Conservation (phyloP, 1,284 basidiomycete species). For the Fistulinella cinereoalba region DNA sequence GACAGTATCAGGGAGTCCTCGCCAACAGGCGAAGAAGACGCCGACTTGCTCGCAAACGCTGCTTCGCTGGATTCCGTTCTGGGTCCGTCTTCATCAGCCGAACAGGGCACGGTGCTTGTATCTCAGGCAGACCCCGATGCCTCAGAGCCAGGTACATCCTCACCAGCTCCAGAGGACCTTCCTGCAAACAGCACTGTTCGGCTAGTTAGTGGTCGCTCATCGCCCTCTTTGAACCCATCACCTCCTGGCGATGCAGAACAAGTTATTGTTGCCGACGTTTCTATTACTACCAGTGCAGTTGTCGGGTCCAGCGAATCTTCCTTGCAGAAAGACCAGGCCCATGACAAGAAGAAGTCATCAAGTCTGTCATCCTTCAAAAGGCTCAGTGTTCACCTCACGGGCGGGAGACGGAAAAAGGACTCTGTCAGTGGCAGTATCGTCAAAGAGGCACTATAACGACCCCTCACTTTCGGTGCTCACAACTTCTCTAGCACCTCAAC, state of each 20-base stretch:
- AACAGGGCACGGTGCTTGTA: slow-evolving; percentile 2
- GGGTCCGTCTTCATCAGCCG: slow-evolving; percentile 12
- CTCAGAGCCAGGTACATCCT: slow-evolving; percentile 7
- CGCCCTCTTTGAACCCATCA: slow-evolving; percentile 32
- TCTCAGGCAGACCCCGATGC: neutral
- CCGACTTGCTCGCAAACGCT: slow-evolving; percentile 47
- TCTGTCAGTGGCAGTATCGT: slow-evolving; percentile 41
- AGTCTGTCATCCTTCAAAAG: slow-evolving; percentile 58
- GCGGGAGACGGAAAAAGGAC: slow-evolving; percentile 52
- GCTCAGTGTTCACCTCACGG: slow-evolving; percentile 37
- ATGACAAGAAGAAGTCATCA: slow-evolving; percentile 54
- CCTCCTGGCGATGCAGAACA: slow-evolving; percentile 29
- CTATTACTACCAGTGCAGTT: slow-evolving; percentile 22
- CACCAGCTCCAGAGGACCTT: slow-evolving; percentile 9
- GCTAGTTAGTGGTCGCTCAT: slow-evolving; percentile 52
- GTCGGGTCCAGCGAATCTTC: slow-evolving; percentile 11
- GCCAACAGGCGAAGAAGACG: slow-evolving; percentile 31
- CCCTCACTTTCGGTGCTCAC: slow-evolving; percentile 10
- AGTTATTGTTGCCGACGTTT: slow-evolving; percentile 25
- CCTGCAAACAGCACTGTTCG: slow-evolving; percentile 45
- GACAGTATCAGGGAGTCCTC: slow-evolving; percentile 13
- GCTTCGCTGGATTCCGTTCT: slow-evolving; percentile 35
- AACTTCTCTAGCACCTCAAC: neutral
- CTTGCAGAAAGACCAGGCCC: slow-evolving; percentile 28
- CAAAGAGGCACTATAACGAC: slow-evolving; percentile 30